Evolutionary conservation across 371 early-diverging fungal genomes (phyloP).

Genomic region (Zychaea mexicana): DNA sequence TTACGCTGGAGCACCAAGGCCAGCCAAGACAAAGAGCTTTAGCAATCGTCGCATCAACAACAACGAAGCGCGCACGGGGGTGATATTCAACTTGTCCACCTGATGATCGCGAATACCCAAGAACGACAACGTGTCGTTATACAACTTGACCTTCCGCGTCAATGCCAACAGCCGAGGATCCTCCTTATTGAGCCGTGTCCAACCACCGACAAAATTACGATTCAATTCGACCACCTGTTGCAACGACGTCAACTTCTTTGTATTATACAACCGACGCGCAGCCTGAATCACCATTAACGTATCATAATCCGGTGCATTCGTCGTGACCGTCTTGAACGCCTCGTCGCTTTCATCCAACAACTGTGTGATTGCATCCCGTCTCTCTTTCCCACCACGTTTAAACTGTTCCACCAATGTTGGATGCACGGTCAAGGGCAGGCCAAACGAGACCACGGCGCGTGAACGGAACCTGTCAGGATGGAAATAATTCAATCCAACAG

Average conservation of each 20-base stretch:
- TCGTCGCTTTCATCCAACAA: conserved; percentile 79
- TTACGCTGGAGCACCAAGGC: conserved; percentile 87
- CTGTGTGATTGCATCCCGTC: conserved; percentile 77
- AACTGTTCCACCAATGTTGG: conserved; percentile 78
- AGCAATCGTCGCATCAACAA: conserved; percentile 65
- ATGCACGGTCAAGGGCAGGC: conserved; percentile 81
- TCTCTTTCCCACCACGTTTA: conserved; percentile 78
- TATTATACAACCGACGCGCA: conserved; percentile 86
- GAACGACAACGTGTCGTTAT: conserved; percentile 83
- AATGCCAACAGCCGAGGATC: conserved; percentile 71
- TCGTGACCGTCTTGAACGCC: conserved; percentile 83
- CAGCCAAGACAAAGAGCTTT: conserved; percentile 68
- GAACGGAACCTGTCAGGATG: conserved; percentile 96
- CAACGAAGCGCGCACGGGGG: conserved; percentile 65
- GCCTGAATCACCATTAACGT: conserved; percentile 93
- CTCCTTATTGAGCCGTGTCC: conserved; percentile 64
- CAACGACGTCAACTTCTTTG: conserved; percentile 61
- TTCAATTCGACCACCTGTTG: conserved; percentile 85
- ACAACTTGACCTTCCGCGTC: conserved; percentile 71
- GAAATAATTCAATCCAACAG: conserved; percentile 93
- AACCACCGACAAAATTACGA: conserved; percentile 83
- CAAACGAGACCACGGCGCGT: conserved; percentile 95
- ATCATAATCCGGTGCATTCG: conserved; percentile 93
- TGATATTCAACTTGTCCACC: conserved; percentile 80
- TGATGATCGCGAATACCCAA: conserved; percentile 96